A percentile compares a stretch with the other conserved stretches of the same genome.
These are phyloP conservation scores for Meyerozyma sp. DNA, from an alignment of 1,139 yeast species.

Conservation along the genomic window DNA sequence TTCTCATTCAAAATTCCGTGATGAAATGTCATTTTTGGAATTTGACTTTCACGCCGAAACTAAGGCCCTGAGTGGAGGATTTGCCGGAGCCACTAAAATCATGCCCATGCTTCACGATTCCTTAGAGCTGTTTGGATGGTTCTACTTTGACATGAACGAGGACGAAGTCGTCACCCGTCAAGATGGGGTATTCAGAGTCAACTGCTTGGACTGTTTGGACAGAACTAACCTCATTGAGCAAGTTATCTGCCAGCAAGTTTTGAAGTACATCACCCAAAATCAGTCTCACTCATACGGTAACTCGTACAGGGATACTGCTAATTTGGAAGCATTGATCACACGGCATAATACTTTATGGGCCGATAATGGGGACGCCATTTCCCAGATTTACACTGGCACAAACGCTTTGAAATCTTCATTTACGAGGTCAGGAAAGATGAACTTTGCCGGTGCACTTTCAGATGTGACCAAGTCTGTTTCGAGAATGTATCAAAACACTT, in stretches of 20 bases:
- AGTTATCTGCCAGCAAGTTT: slow-evolving; percentile 55
- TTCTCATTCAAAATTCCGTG: slow-evolving; percentile 32
- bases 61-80: slow-evolving; percentile 66
- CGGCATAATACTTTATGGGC: slow-evolving; percentile 92
- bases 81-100: slow-evolving; percentile 73
- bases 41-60: slow-evolving; percentile 96
- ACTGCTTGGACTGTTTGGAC: slow-evolving; percentile 92
- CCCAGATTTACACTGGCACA: slow-evolving; percentile 96
- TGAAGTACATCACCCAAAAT: slow-evolving; percentile 61
- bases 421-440: slow-evolving; percentile 93
- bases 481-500: slow-evolving; percentile 91
- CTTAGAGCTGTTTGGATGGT: slow-evolving; percentile 68
- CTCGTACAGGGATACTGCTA: slow-evolving; percentile 16
- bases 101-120: slow-evolving; percentile 60
- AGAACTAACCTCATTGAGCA: slow-evolving; percentile 93
- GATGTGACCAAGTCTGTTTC: slow-evolving; percentile 96
- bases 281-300: slow-evolving; percentile 20
- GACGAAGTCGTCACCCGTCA: slow-evolving; percentile 61
- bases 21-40: slow-evolving; percentile 60
- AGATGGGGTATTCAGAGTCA: slow-evolving; percentile 84
- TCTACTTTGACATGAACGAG: slow-evolving; percentile 56
- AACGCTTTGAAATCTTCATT: slow-evolving; percentile 92
- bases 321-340: slow-evolving; percentile 44
- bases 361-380: slow-evolving; percentile 94
- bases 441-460: slow-evolving; percentile 89